Base-by-base conservation (phyloP, 2,329 filamentous ascomycete genomes). In the Botrytis aclada region DNA sequence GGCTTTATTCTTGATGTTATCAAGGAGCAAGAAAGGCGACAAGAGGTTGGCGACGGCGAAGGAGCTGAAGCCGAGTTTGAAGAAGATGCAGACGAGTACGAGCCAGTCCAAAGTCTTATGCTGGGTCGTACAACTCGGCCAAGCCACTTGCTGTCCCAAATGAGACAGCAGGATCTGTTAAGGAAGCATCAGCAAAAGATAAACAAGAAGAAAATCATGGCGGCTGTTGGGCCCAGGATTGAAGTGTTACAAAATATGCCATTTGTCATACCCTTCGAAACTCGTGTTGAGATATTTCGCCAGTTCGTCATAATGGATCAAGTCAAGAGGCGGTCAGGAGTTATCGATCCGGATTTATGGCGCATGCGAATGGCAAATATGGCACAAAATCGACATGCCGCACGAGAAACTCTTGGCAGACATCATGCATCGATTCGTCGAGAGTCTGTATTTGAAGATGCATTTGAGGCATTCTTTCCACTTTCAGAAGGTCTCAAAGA, bases 191-290 rank as follows among this genome's bases (percentile, higher is more conserved):
- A 93, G 78, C 88, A 89, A 75, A 90, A 89, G 79, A 86, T 88
- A 10, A 90, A 90, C 61, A 87, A 91, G 54, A 90, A 91, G 77
- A 90, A 93, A 76, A 88, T 93, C 74, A 83, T 97, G 37, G 93
- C 95, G 65, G 88, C 92, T 22, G 89, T 97, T 74, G 93, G 92
- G 0, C 95, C 96, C 0, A 91, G 95, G 77, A 85, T 98, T 16
- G 95, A 98, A 79, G 93, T 99, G 8, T 83, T 99, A 69, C 92
- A 96, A 77, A 97, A 98, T 79, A 97, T 99, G 90, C 96, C 96
- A 0, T 99, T 98, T 81, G 93, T 95, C 77, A 96, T 99, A 62
- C 96, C 95, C 0, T 99, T 99, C 78, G 89, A 93, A 54, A 96
- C 93, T 0, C 87, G 96, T 64, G 96, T 99, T 7, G 90, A 94